phyloP scores from a whole-genome alignment of 495 filamentous ascomycete species.

The Penicillium roqueforti region DNA sequence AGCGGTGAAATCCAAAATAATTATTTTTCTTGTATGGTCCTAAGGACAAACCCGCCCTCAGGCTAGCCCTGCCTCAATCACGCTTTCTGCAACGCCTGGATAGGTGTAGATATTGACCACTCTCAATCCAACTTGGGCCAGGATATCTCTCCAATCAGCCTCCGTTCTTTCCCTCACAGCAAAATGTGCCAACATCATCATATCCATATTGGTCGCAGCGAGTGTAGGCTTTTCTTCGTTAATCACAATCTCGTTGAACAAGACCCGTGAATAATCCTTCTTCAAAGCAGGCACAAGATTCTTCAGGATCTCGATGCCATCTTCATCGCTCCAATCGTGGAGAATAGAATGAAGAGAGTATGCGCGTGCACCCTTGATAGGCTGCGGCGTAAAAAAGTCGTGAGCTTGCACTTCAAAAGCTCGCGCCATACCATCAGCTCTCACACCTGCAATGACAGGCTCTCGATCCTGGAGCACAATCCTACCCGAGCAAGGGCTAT shows the following conservation, averaged over 20 bases:
- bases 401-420: slow-evolving; percentile 25
- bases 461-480: slow-evolving; percentile 49
- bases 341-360: slow-evolving; percentile 43
- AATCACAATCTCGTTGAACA: slow-evolving; percentile 53
- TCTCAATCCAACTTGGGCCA: slow-evolving; percentile 57
- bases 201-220: slow-evolving; percentile 40
- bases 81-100: slow-evolving; percentile 23
- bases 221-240: slow-evolving; percentile 38
- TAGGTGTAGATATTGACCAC: slow-evolving; percentile 45
- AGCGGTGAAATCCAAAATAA: no score
- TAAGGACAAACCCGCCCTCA: not conserved
- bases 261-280: slow-evolving; percentile 44
- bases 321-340: slow-evolving; percentile 49
- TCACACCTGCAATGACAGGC: slow-evolving; percentile 34
- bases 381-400: slow-evolving; percentile 53
- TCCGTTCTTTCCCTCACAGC: slow-evolving; percentile 36
- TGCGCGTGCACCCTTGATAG: slow-evolving; percentile 35
- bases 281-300: slow-evolving; percentile 46
- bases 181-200: slow-evolving; percentile 44
- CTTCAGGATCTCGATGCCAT: slow-evolving; percentile 40
- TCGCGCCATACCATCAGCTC: slow-evolving; percentile 5
- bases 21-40: no score
- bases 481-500: slow-evolving; percentile 30
- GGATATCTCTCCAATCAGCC: slow-evolving; percentile 21
- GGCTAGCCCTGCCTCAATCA: slow-evolving; percentile 32